A percentile compares a stretch with the other conserved stretches of the same genome.
phyloP scores from a whole-genome alignment of 2,329 filamentous ascomycete species.

The Stagonosporopsis rhizophila region DNA sequence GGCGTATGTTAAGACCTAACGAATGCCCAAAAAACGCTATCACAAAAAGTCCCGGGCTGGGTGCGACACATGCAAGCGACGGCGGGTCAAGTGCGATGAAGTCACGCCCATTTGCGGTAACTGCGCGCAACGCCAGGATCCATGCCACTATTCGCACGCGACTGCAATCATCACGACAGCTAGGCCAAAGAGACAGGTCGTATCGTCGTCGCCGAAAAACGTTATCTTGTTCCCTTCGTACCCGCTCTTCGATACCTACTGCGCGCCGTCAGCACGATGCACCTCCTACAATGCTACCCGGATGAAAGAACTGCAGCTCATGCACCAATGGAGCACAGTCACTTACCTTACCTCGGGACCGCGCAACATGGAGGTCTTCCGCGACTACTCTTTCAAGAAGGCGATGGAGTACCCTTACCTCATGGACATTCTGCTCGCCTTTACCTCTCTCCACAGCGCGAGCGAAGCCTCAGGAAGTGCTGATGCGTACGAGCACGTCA shows the following conservation, averaged over 20 bases:
- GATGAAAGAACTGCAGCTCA: constrained; percentile 19
- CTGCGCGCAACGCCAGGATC: constrained; percentile 16
- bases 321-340: constrained; percentile 22
- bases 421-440: constrained; percentile 20
- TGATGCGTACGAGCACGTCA: constrained; percentile 2
- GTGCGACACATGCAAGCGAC: constrained; percentile 20
- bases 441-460: constrained; percentile 19
- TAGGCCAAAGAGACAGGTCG: neutral
- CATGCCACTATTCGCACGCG: constrained; percentile 11
- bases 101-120: constrained; percentile 1
- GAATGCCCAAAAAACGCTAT: constrained; percentile 12
- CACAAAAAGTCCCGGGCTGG: constrained; percentile 23
- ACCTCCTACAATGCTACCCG: constrained; percentile 3
- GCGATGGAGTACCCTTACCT: constrained; percentile 18
- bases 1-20: neutral
- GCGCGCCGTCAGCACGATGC: neutral
- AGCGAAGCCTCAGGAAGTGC: neutral
- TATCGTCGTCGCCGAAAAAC: neutral
- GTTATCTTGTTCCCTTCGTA: neutral
- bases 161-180: neutral
- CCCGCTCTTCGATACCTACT: neutral
- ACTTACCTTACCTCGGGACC: constrained; percentile 10
- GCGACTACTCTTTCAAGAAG: constrained; percentile 13
- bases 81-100: constrained; percentile 25
- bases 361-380: constrained; percentile 13